phyloP scores from a whole-genome alignment of 257 asterid genomes.

The Solanum ahanhuiri region DNA sequence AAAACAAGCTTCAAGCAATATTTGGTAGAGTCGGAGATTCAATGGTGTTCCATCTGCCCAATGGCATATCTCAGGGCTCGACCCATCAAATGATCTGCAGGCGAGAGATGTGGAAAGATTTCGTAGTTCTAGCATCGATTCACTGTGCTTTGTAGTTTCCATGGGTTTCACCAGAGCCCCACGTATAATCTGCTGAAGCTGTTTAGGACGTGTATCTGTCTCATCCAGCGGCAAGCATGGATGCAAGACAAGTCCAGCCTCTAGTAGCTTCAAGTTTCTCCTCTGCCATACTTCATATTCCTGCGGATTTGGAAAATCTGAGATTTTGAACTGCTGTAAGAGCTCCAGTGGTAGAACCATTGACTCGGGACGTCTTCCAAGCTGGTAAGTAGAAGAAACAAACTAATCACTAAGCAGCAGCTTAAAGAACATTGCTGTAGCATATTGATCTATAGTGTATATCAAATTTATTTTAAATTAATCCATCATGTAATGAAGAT shows the following conservation, averaged over 20 bases:
- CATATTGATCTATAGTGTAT: background rate
- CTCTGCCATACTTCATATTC: conserved; percentile 71
- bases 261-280: conserved; percentile 63
- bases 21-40: conserved; percentile 57
- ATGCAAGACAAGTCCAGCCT: conserved; percentile 70
- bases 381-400: conserved; percentile 36
- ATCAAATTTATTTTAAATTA: background rate
- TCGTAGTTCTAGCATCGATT: conserved; percentile 46
- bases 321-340: conserved; percentile 47
- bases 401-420: background rate
- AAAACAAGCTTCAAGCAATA: conserved; percentile 70
- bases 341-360: conserved; percentile 82
- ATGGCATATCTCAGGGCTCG: conserved; percentile 57
- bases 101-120: conserved; percentile 51
- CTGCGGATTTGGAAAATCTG: conserved; percentile 53
- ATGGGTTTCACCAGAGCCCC: conserved; percentile 46
- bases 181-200: conserved; percentile 45
- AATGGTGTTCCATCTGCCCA: conserved; percentile 95
- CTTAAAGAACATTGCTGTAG: background rate
- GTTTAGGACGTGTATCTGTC: conserved; percentile 33
- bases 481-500: background rate
- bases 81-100: conserved; percentile 71
- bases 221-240: conserved; percentile 55
- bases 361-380: conserved; percentile 66
- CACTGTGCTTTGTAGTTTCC: conserved; percentile 59